Conservation (phyloP, 2,329 filamentous ascomycete species). For the Magnaporthales sp. region DNA sequence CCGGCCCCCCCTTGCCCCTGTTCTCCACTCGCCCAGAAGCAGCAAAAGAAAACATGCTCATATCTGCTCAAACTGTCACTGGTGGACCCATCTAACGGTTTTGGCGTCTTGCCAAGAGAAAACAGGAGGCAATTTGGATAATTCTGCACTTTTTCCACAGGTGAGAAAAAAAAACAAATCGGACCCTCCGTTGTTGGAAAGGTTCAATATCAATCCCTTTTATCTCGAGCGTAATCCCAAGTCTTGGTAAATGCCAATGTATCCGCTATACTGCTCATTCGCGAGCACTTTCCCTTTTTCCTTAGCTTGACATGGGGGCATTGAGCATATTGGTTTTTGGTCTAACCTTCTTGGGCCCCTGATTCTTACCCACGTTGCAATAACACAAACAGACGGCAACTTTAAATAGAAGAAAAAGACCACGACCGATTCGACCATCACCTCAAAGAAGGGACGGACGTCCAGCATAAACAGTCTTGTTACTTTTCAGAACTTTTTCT, state of each 20-base stretch:
- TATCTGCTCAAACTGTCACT: neutral
- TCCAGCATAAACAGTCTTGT: too few relatives aligned
- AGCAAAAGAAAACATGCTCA: slow-evolving; percentile 4
- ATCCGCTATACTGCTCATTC: neutral
- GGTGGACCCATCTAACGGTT: neutral
- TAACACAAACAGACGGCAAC: neutral
- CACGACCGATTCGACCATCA: neutral
- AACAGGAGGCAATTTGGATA: neutral
- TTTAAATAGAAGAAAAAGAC: neutral
- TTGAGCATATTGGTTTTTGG: neutral
- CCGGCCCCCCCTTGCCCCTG: too few relatives aligned
- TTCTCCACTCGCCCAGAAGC: too few relatives aligned
- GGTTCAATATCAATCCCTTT: neutral
- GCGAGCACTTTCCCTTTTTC: neutral
- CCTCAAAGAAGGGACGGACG: neutral
- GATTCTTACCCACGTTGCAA: neutral
- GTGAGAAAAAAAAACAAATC: neutral
- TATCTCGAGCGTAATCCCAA: neutral
- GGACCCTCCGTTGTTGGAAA: neutral
- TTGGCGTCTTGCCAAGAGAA: neutral
- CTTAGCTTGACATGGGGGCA: too few relatives aligned
- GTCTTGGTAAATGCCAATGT: neutral
- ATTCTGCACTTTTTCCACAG: neutral
- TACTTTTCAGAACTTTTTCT: too few relatives aligned
- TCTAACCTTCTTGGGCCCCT: neutral